phyloP scores from a whole-genome alignment of 1,284 basidiomycete genomes.

The Microstroma glucosiphilum region DNA sequence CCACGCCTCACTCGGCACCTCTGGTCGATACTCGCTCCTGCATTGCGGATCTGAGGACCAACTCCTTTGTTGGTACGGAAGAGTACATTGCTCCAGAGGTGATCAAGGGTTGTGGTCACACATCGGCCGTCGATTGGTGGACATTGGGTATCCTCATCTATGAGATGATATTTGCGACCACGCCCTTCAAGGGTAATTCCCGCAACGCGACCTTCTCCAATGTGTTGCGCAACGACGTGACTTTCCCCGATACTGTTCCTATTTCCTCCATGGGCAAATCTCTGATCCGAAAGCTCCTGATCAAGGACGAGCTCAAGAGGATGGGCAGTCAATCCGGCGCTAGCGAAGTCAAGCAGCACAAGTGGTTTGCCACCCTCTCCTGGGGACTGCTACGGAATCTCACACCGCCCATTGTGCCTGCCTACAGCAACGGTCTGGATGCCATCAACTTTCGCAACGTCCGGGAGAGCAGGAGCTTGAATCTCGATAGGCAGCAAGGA shows the following conservation, averaged over 20 bases:
- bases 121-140: constrained; percentile 99
- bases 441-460: constrained; percentile 84
- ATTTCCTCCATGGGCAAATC: constrained; percentile 75
- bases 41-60: constrained; percentile 94
- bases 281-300: constrained; percentile 75
- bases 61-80: constrained; percentile 98
- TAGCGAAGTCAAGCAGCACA: constrained; percentile 96
- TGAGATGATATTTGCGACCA: constrained; percentile 99
- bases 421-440: constrained; percentile 70
- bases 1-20: constrained; percentile 82
- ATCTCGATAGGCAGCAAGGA: constrained; percentile 61
- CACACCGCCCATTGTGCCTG: constrained; percentile 85
- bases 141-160: constrained; percentile 96
- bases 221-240: constrained; percentile 78
- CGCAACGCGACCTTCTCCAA: constrained; percentile 94
- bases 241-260: constrained; percentile 78
- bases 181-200: constrained; percentile 94
- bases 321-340: constrained; percentile 88
- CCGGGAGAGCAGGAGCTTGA: constrained; percentile 80
- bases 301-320: constrained; percentile 85
- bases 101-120: constrained; percentile 94
- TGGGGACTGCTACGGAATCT: constrained; percentile 93
- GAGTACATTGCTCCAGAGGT: constrained; percentile 99
- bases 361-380: constrained; percentile 92
- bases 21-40: constrained; percentile 94